phyloP scores from a whole-genome alignment of 1,284 basidiomycete genomes.

The Boletus sp. region DNA sequence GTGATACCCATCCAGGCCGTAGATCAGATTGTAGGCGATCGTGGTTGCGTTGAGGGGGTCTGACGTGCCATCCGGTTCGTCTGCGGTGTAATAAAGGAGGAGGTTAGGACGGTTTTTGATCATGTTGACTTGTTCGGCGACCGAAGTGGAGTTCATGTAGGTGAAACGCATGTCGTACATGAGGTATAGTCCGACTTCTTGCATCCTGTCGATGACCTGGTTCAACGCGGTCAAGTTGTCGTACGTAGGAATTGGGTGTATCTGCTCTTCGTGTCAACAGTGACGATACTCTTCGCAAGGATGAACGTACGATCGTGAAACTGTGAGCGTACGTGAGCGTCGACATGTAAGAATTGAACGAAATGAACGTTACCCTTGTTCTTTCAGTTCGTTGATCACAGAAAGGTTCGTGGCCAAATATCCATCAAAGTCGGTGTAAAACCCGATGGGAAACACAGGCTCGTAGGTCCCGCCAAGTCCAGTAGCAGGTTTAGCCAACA shows the following conservation, averaged over 20 bases:
- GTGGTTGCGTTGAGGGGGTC: conserved; percentile 62
- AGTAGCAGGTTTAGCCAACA: conserved; percentile 53
- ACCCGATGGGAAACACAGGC: conserved; percentile 68
- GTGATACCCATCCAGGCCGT: conserved; percentile 67
- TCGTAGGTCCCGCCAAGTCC: conserved; percentile 50
- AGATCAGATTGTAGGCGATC: conserved; percentile 59
- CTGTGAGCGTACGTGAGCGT: conserved; percentile 15
- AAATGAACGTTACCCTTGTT: conserved; percentile 49
- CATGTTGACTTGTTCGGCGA: conserved; percentile 61
- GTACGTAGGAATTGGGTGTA: conserved; percentile 65
- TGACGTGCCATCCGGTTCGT: conserved; percentile 69
- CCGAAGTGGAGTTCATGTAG: conserved; percentile 60
- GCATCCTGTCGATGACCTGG: conserved; percentile 62
- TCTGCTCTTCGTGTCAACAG: conserved; percentile 31
- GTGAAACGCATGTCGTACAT: conserved; percentile 74
- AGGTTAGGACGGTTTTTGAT: conserved; percentile 66
- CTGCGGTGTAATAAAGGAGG: conserved; percentile 73
- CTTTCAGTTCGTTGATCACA: conserved; percentile 52
- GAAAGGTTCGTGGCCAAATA: conserved; percentile 58
- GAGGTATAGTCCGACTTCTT: conserved; percentile 64
- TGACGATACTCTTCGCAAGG: not conserved
- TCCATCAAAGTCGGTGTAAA: conserved; percentile 57
- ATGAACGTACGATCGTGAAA: conserved; percentile 33
- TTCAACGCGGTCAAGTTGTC: conserved; percentile 54
- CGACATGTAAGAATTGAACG: not conserved